Evolutionary conservation across 1,284 basidiomycete genomes (phyloP).

Genomic region (Fomitopsis palustris): DNA sequence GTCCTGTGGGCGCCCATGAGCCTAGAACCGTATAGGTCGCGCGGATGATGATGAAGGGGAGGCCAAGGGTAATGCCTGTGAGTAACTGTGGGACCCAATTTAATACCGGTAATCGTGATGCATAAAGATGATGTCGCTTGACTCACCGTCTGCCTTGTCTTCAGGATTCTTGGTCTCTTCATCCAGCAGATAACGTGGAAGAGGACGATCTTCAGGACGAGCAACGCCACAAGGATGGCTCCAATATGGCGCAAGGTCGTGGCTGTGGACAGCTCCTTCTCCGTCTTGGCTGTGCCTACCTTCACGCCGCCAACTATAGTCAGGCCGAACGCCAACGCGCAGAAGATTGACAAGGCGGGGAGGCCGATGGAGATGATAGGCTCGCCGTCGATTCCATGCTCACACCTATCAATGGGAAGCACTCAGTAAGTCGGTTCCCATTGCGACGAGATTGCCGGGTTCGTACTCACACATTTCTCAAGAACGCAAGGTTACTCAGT

Average conservation of each 20-base stretch:
- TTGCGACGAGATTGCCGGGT: neutral
- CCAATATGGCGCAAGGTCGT: slow-evolving; percentile 44
- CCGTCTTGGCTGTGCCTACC: neutral
- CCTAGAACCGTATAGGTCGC: slow-evolving; percentile 51
- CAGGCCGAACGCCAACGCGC: slow-evolving; percentile 41
- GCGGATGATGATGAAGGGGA: slow-evolving; percentile 59
- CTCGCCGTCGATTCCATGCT: slow-evolving; percentile 14
- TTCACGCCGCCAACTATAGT: slow-evolving; percentile 42
- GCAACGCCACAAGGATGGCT: slow-evolving; percentile 43
- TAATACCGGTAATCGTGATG: neutral
- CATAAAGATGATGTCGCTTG: neutral
- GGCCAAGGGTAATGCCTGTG: slow-evolving; percentile 43
- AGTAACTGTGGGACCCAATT: slow-evolving; percentile 39
- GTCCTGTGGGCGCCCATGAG: slow-evolving; percentile 32
- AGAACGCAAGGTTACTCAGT: slow-evolving; percentile 52
- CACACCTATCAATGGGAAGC: slow-evolving; percentile 26
- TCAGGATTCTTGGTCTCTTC: slow-evolving; percentile 42
- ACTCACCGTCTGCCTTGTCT: slow-evolving; percentile 44
- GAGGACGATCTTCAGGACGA: slow-evolving; percentile 42
- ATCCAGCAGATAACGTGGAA: slow-evolving; percentile 45
- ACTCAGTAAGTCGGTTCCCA: slow-evolving; percentile 11
- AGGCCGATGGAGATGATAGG: slow-evolving; percentile 24
- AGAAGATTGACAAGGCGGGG: slow-evolving; percentile 38
- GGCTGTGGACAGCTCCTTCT: slow-evolving; percentile 9
- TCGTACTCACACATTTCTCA: slow-evolving; percentile 52